Percentiles rank a stretch among this genome's conserved stretches.
Conservation (phyloP, 2,329 filamentous ascomycete species). For the Xylariales sp. region DNA sequence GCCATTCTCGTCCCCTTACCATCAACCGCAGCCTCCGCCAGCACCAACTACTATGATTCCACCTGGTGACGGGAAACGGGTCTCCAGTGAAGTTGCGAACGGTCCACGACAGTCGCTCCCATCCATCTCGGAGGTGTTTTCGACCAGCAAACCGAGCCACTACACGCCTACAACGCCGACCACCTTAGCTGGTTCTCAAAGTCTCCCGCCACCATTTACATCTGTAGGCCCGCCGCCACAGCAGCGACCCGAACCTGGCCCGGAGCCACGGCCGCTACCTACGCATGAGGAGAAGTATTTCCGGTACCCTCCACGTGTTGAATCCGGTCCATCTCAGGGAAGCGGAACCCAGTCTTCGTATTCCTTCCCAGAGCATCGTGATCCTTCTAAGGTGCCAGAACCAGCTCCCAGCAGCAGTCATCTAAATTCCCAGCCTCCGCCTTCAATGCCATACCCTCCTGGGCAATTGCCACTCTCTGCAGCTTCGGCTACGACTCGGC, state of each 20-base stretch:
- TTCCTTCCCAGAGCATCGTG: conserved; percentile 46
- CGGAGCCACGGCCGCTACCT: conserved; percentile 46
- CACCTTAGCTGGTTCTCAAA: conserved; percentile 43
- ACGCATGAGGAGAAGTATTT: conserved; percentile 49
- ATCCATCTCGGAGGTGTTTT: conserved; percentile 51
- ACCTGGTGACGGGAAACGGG: conserved; percentile 45
- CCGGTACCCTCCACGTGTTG: conserved; percentile 46
- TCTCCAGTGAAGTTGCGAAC: conserved; percentile 46
- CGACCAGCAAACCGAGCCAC: conserved; percentile 45
- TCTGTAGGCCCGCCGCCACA: conserved; percentile 41
- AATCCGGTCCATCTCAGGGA: conserved; percentile 43
- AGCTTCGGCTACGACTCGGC: conserved; percentile 60
- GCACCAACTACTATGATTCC: conserved; percentile 47
- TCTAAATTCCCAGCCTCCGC: conserved; percentile 50
- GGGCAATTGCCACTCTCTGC: conserved; percentile 56
- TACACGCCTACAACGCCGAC: conserved; percentile 49
- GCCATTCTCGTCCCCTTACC: conserved; percentile 44
- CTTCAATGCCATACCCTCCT: conserved; percentile 57
- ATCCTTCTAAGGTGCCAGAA: conserved; percentile 45
- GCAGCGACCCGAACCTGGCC: conserved; percentile 45
- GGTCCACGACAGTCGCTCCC: conserved; percentile 49
- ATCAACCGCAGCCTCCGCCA: conserved; percentile 45
- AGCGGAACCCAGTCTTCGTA: conserved; percentile 45
- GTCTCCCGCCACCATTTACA: conserved; percentile 46
- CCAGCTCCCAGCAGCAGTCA: conserved; percentile 40